Evolutionary conservation across 1,139 yeast genomes (phyloP).

Genomic region (Yamadazyma songkhlaensis): DNA sequence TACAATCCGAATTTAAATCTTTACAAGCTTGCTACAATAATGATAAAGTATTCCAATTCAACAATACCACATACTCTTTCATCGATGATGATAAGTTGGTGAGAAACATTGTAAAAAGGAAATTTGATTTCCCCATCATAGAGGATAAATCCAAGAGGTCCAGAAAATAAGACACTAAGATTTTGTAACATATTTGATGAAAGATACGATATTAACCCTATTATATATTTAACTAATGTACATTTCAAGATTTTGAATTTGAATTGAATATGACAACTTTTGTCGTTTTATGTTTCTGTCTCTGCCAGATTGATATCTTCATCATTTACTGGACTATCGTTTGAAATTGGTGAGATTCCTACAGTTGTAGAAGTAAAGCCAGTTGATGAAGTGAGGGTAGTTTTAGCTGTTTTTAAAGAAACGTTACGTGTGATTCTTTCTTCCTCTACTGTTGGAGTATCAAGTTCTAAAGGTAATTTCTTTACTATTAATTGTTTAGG

Average conservation of each 20-base stretch:
- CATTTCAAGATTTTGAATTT: slow-evolving; percentile 2
- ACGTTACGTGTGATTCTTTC: slow-evolving; percentile 4
- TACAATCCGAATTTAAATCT: slow-evolving; percentile 52
- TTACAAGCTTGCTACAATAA: slow-evolving; percentile 38
- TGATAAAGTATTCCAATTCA: slow-evolving; percentile 27
- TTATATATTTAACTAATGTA: slow-evolving; percentile 5
- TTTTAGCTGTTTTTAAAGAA: slow-evolving; percentile 8
- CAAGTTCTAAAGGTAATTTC: not conserved
- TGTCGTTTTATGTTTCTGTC: not conserved
- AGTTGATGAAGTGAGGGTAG: slow-evolving; percentile 3
- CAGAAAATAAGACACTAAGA: not conserved
- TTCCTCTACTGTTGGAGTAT: not conserved
- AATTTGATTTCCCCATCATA: slow-evolving; percentile 22
- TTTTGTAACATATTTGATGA: slow-evolving; percentile 1
- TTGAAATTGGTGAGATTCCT: no score
- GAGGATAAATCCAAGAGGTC: slow-evolving; percentile 2
- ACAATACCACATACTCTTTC: slow-evolving; percentile 26
- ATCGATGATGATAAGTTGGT: slow-evolving; percentile 59
- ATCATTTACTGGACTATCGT: no score
- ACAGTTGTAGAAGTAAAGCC: slow-evolving; percentile 2
- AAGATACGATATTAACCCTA: not conserved
- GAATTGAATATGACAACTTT: not conserved
- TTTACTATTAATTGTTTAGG: slow-evolving; percentile 40
- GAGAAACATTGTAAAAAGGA: slow-evolving; percentile 55
- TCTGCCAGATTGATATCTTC: no score